A percentile compares a stretch with the other conserved stretches of the same genome.
These are phyloP conservation scores for Hypoxylon trugodes DNA, from an alignment of 495 filamentous ascomycete species.

Conservation along the genomic window DNA sequence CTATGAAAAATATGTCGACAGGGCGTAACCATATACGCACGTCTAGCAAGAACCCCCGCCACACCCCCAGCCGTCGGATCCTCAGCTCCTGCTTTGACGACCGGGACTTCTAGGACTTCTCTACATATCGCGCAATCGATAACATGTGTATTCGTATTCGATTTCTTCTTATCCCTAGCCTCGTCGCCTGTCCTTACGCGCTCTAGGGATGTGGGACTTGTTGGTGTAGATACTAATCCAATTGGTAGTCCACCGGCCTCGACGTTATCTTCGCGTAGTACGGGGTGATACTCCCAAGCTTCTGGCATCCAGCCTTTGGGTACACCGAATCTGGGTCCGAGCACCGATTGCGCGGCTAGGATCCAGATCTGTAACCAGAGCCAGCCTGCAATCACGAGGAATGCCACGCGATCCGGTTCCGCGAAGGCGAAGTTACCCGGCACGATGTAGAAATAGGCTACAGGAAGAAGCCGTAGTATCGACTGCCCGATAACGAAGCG, in stretches of 20 bases:
- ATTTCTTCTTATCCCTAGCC: constrained; percentile 46
- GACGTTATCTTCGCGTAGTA: constrained; percentile 83
- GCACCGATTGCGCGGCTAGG: constrained; percentile 77
- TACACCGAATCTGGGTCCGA: constrained; percentile 80
- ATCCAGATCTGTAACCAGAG: constrained; percentile 90
- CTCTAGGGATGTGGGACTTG: constrained; percentile 46
- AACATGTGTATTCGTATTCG: constrained; percentile 51
- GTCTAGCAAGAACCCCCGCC: constrained; percentile 75
- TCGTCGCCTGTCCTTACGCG: constrained; percentile 37
- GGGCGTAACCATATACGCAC: constrained; percentile 95
- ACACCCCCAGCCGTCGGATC: constrained; percentile 63
- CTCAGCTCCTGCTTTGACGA: constrained; percentile 68
- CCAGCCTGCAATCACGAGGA: constrained; percentile 75
- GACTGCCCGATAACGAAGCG: constrained; percentile 88
- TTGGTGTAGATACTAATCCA: constrained; percentile 61
- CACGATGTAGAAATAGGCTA: constrained; percentile 81
- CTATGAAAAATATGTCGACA: constrained; percentile 97
- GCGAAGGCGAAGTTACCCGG: constrained; percentile 80
- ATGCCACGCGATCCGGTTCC: constrained; percentile 70
- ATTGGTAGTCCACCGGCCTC: constrained; percentile 82
- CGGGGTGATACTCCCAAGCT: constrained; percentile 95
- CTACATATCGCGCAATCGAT: constrained; percentile 96
- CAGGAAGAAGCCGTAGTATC: constrained; percentile 74
- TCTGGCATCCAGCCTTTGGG: constrained; percentile 74
- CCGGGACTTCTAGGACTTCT: constrained; percentile 87